These are phyloP conservation scores for Trifolium pratense DNA, from an alignment of 306 rosid genomes.

Conservation along the genomic window DNA sequence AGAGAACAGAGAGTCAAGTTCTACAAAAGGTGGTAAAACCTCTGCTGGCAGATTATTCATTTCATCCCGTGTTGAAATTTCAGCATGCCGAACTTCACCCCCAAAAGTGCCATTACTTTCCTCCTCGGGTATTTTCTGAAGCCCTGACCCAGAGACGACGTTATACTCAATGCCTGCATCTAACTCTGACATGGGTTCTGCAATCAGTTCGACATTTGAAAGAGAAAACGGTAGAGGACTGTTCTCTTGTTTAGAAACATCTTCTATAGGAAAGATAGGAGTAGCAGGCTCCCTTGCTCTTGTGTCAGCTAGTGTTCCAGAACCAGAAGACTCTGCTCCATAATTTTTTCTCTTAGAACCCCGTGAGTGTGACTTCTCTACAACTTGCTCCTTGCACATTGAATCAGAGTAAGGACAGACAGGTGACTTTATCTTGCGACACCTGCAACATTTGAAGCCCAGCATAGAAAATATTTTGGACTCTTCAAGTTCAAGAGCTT, in stretches of 20 bases:
- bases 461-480: slow-evolving; percentile 63
- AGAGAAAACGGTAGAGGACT: slow-evolving; percentile 69
- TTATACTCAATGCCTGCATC: slow-evolving; percentile 57
- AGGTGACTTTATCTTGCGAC: slow-evolving; percentile 82
- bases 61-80: slow-evolving; percentile 34
- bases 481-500: slow-evolving; percentile 78
- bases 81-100: slow-evolving; percentile 40
- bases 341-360: slow-evolving; percentile 51
- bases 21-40: slow-evolving; percentile 36
- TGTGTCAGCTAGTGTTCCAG: slow-evolving; percentile 45
- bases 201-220: slow-evolving; percentile 60
- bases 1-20: not conserved
- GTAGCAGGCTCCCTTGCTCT: slow-evolving; percentile 55
- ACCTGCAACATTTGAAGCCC: slow-evolving; percentile 83
- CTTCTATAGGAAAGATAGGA: slow-evolving; percentile 54
- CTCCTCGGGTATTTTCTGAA: slow-evolving; percentile 63
- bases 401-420: slow-evolving; percentile 63
- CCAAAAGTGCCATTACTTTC: slow-evolving; percentile 52
- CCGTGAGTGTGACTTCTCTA: slow-evolving; percentile 39
- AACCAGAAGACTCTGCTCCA: slow-evolving; percentile 50
- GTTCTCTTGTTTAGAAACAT: slow-evolving; percentile 52
- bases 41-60: slow-evolving; percentile 39
- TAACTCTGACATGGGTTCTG: slow-evolving; percentile 47
- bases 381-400: slow-evolving; percentile 47
- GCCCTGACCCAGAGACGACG: slow-evolving; percentile 53